Conservation (phyloP, 2,329 filamentous ascomycete species). For the Talaromyces islandicus region DNA sequence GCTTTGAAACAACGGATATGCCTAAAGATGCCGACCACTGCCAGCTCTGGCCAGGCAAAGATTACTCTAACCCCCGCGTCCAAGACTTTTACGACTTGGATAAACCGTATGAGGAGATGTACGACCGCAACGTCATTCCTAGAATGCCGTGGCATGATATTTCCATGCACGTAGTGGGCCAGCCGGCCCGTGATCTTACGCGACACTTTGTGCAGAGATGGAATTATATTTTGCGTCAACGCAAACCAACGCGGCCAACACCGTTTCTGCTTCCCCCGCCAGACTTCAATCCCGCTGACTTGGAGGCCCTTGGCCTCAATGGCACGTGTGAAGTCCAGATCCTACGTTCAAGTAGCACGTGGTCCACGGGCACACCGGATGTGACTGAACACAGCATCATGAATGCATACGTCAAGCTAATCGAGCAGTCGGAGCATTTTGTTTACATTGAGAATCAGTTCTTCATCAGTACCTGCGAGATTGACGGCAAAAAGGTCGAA, state of each 20-base stretch:
- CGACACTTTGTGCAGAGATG: conserved; percentile 96
- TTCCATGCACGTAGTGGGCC: conserved; percentile 93
- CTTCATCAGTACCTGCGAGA: conserved; percentile 89
- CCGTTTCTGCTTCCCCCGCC: conserved; percentile 90
- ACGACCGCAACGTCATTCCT: conserved; percentile 79
- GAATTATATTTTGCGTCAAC: conserved; percentile 92
- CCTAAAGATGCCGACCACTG: conserved; percentile 88
- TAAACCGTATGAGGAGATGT: conserved; percentile 98
- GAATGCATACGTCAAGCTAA: conserved; percentile 90
- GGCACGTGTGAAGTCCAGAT: conserved; percentile 97
- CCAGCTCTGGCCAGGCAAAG: conserved; percentile 94
- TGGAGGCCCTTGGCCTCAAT: conserved; percentile 80
- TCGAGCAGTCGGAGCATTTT: conserved; percentile 91
- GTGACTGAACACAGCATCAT: conserved; percentile 91
- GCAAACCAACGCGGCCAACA: conserved; percentile 87
- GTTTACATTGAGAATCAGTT: conserved; percentile 99
- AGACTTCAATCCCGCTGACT: conserved; percentile 78
- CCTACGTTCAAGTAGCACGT: conserved; percentile 78
- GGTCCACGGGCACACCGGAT: conserved; percentile 82
- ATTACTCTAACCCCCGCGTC: conserved; percentile 94
- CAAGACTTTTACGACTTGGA: conserved; percentile 91
- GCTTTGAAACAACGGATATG: conserved; percentile 71
- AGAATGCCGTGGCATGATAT: conserved; percentile 99
- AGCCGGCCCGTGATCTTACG: conserved; percentile 88
- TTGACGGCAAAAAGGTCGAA: conserved; percentile 77